Evolutionary conservation across 2,329 filamentous ascomycete genomes (phyloP), one percentile per base, ranked within the genome.

Genomic region (Aspergillus melleus): DNA sequence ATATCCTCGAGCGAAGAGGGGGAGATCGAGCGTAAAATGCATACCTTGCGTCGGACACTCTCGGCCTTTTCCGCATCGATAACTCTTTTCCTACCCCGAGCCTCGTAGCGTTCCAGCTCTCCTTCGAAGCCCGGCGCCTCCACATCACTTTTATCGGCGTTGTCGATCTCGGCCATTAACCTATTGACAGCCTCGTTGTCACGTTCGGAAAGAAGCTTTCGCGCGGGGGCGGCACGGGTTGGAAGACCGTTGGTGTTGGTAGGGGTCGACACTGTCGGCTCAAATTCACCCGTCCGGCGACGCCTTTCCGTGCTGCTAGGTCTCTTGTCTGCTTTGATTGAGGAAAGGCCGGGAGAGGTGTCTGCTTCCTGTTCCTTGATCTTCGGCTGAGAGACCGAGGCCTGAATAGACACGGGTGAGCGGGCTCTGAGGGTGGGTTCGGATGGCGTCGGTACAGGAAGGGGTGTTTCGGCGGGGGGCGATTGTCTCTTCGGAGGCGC

Each of bases 141-240:
- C 4, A 84, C 72, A 61, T 89, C 86, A 62, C 81, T 85, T 63
- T 83, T 80, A 20, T 86, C 83, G 42, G 77, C 78, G 3, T 79
- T 79, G 55, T 88, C 86, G 49, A 88, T 83, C 61, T 80, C 82
- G 9, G 81, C 83, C 66, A 94, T 82, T 58, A 87, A 75, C 61
- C 84, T 83, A 74, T 90, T 81, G n/a, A 94, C 86, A 68, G 87
- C 88, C 70, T 87, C 88, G 61, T 87, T 84, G 70, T 90, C 87
- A 52, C 87, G 82, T 47, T 83, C 83, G 0, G 83, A 81, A 32
- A 84, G 71, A 4, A 74, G 83, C 81, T 68, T 80, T 79, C 71
- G 84, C 77, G 64, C 83, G 84, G 72, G 90, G 86, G 55, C 26
- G 14, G 83, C 55, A 30, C 65, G 65, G 29, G 61, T 46, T 24